Base-by-base conservation (phyloP, 1,284 basidiomycete species). In the Papiliotrema laurentii region DNA sequence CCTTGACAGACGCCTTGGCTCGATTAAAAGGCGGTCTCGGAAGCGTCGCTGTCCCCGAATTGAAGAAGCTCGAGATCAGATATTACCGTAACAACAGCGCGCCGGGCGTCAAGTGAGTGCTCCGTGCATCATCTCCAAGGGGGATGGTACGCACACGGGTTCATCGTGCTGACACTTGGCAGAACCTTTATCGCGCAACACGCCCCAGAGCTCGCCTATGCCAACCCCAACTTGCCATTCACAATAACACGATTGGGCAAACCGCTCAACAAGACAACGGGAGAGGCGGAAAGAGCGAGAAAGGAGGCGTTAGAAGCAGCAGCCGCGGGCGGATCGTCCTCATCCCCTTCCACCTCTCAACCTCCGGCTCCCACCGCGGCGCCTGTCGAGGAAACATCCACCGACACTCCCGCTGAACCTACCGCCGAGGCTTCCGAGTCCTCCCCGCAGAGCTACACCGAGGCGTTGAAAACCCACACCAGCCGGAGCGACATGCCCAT, bases 131-230 rank as follows among this genome's bases (percentile, higher is more conserved):
- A 6, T 36, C 9, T 11, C 34, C 6, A 18, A 9, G 34, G n/a
- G n/a, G n/a, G n/a, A n/a, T n/a, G n/a, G n/a, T n/a, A n/a, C n/a
- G n/a, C n/a, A n/a, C n/a, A n/a, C n/a, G n/a, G n/a, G n/a, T 48
- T 19, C 31, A 34, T 36, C 14, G 16, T n/a, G 34, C 34, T 36
- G 14, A 36, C 30, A 16, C n/a, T 14, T 24, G 19, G 1, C 45
- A 70, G 69, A 39, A 56, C 70, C 28, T 72, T 72, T 47, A 51
- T 68, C 16, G 51, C 54, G 33, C 51, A 48, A 9, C 58, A 63
- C 44, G 65, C 61, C 0, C 68, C 69, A 3, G 47, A 58, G 49
- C 48, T 72, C 56, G 65, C 69, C 7, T 72, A 68, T 50, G 54
- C 59, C 40, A 70, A 72, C 59, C 69, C 68, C 10, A 13, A 50